Base-by-base conservation (phyloP, 805 yeast genomes). In the Brettanomyces naardenensis region DNA sequence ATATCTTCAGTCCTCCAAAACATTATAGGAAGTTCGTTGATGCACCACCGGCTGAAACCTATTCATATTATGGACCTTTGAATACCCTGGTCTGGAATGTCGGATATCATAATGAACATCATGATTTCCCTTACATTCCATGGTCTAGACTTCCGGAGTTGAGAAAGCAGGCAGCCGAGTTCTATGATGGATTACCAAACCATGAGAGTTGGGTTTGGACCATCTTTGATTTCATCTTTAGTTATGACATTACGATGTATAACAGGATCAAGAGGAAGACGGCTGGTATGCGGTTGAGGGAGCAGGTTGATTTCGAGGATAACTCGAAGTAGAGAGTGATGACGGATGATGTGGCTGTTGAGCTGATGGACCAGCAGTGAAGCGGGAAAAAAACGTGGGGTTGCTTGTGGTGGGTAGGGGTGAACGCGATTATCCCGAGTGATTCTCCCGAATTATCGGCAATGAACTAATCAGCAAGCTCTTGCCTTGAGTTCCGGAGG, bases 81-180 rank as follows among this genome's bases (percentile, higher is more conserved):
- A 88, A 88, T 53, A 42, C 69, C 28, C 62, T 89, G 45, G 85
- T 92, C 1, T 88, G 95, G 90, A 88, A 88, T 51, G 96, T 87
- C 6, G 97, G 97, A 2, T 77, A 85, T 55, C 97, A 88, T 59
- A 87, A 84, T 52, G 97, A 88, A 59, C 97, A 88, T 59, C 97
- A 88, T 55, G 97, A 88, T 62, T 88, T 88, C 68, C 97, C 97
- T 1, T 88, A 79, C 56, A 72, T 88, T 49, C 90, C 96, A 1
- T 88, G 97, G 97, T 73, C 92, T 1, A 74, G 77, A 44, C 64
- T 88, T 35, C 84, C 83, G 26, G 62, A 70, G 37, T 62, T 88
- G 28, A 69, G 80, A 39, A 54, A 60, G 33, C 72, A 84, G 23
- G 95, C 95, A 3, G 55, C 68, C 18, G 97, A 88, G 51, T 88